Base-by-base conservation (phyloP, 257 asterid species). In the Solanum paucissectum region DNA sequence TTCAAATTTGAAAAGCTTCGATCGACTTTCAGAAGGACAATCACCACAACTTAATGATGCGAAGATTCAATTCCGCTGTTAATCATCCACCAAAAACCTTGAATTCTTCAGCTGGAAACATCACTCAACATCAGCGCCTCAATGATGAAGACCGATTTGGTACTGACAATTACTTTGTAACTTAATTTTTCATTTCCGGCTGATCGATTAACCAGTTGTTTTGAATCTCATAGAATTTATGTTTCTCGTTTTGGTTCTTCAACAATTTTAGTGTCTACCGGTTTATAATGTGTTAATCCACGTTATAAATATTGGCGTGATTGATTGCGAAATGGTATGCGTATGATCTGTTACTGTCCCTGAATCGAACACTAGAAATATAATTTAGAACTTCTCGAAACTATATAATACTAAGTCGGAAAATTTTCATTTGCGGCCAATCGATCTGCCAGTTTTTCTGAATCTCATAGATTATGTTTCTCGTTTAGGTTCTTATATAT, bases 71-170 rank as follows among this genome's bases (percentile, higher is more conserved):
- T 42, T 40, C 12, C 12, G 4, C 44, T 40, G 44, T 74, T 62
- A 89, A 84, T 84, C 27, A 33, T 60, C 90, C 87, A 46, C 32
- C 81, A 12, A 86, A 84, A 77, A 62, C 69, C 87, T 84, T 89
- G 21, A 55, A 36, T 21, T 73, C 90, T 86, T 71, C 89, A 12
- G 23, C 81, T 29, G 58, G 79, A 75, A 83, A 33, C 33, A 21
- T 90, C 32, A 87, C 89, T 49, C 86, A 87, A 83, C 74, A 88
- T 87, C 92, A 85, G 14, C 82, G 88, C 52, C 89, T 89, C 62
- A 91, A 88, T 85, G 71, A 91, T 64, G 82, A 91, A 60, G 83
- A 89, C 76, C 88, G 84, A 75, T 84, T 36, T 42, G 92, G 95
- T 93, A 90, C 82, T 18, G 42, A 18, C 74, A 25, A 75, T 62